phyloP scores from a whole-genome alignment of 805 yeast species.

The Pichia kluyveri region DNA sequence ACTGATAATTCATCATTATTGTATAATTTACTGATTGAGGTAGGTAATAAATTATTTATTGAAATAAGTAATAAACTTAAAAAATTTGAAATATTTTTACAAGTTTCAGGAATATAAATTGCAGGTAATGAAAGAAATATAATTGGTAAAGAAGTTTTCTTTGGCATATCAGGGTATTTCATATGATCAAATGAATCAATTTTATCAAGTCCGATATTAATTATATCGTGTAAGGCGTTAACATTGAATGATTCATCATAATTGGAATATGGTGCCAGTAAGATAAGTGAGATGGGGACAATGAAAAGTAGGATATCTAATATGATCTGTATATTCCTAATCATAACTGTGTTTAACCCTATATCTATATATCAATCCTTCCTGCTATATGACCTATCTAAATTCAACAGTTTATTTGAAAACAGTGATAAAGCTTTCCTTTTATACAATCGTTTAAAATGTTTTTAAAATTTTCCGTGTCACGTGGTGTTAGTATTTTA shows the following conservation, averaged over 20 bases:
- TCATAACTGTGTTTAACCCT: too few relatives aligned
- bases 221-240: slow-evolving; percentile 80
- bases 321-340: neutral
- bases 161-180: slow-evolving; percentile 82
- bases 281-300: slow-evolving; percentile 39
- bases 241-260: slow-evolving; percentile 91
- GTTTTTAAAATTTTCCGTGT: too few relatives aligned
- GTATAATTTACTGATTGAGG: neutral
- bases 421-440: too few relatives aligned
- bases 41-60: neutral
- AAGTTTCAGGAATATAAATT: slow-evolving; percentile 10
- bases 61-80: neutral
- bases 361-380: neutral
- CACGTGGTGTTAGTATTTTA: too few relatives aligned
- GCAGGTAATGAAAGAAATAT: slow-evolving; percentile 39
- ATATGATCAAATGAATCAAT: slow-evolving; percentile 57
- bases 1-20: neutral
- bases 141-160: slow-evolving; percentile 76
- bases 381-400: neutral
- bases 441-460: too few relatives aligned
- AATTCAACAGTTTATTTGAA: too few relatives aligned
- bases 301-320: slow-evolving; percentile 30
- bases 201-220: slow-evolving; percentile 49
- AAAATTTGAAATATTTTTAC: slow-evolving; percentile 1
- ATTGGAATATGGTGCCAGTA: slow-evolving; percentile 70